phyloP scores from a whole-genome alignment of 1,284 basidiomycete species.

The Malassezia pachydermatis region DNA sequence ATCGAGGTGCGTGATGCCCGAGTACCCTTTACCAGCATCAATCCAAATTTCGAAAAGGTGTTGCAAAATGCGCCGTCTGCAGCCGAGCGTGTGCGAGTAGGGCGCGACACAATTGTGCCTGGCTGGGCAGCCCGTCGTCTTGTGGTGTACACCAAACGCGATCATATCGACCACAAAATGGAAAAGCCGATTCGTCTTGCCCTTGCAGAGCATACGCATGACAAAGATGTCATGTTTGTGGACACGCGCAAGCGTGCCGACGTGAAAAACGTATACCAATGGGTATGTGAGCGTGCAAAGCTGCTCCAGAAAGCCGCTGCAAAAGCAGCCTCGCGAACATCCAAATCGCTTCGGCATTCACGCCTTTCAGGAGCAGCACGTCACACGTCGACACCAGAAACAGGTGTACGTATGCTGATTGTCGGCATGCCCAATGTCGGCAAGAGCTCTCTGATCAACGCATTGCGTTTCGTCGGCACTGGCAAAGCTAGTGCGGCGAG shows the following conservation, averaged over 20 bases:
- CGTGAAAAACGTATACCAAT: slow-evolving; percentile 50
- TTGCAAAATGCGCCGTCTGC: slow-evolving; percentile 35
- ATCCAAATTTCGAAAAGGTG: slow-evolving; percentile 56
- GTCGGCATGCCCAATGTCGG: slow-evolving; percentile 95
- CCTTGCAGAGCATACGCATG: slow-evolving; percentile 49
- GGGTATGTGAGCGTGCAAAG: slow-evolving; percentile 40
- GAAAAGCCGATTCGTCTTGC: slow-evolving; percentile 55
- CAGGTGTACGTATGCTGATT: slow-evolving; percentile 40
- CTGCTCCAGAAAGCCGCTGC: slow-evolving; percentile 14
- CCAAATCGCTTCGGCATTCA: slow-evolving; percentile 9
- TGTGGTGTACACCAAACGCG: slow-evolving; percentile 84
- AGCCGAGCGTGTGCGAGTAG: slow-evolving; percentile 24
- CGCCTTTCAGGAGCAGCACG: slow-evolving; percentile 41
- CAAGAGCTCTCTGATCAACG: slow-evolving; percentile 86
- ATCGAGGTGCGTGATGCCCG: slow-evolving; percentile 88
- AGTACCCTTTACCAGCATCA: slow-evolving; percentile 85
- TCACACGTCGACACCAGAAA: slow-evolving; percentile 40
- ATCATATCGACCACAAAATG: slow-evolving; percentile 74
- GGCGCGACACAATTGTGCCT: not conserved
- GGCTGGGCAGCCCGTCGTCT: slow-evolving; percentile 54
- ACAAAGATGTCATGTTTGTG: slow-evolving; percentile 52
- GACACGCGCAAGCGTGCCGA: slow-evolving; percentile 52
- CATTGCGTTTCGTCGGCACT: slow-evolving; percentile 77
- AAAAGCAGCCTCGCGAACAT: slow-evolving; percentile 8
- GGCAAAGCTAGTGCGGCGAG: slow-evolving; percentile 75